phyloP scores from a whole-genome alignment of 129 eudicot genomes.

The Tagetes patula region DNA sequence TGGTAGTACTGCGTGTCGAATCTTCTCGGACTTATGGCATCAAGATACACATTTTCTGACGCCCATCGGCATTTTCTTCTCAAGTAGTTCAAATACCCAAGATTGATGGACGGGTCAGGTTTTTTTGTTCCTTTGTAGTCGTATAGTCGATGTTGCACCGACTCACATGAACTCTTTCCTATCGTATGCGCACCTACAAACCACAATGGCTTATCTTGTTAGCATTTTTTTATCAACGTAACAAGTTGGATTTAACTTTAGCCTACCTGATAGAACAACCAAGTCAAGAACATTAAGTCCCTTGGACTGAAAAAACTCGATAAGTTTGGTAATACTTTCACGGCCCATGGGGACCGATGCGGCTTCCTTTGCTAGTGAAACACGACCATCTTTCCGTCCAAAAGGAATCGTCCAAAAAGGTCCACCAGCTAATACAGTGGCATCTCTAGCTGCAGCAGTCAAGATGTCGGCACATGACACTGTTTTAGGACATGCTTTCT shows the following conservation, averaged over 20 bases:
- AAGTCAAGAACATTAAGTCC: conserved; percentile 70
- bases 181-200: conserved; percentile 79
- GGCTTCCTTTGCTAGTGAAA: conserved; percentile 66
- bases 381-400: conserved; percentile 76
- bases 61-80: conserved; percentile 78
- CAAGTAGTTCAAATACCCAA: conserved; percentile 60
- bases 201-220: not conserved
- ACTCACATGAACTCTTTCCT: conserved; percentile 72
- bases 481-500: conserved; percentile 66
- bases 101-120: conserved; percentile 66
- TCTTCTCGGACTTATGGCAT: conserved; percentile 48
- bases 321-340: conserved; percentile 59
- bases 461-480: conserved; percentile 91
- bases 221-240: not conserved
- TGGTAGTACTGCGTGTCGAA: conserved; percentile 65
- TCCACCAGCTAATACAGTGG: conserved; percentile 59
- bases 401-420: conserved; percentile 73
- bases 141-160: conserved; percentile 62
- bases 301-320: conserved; percentile 74
- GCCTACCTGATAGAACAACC: conserved; percentile 79
- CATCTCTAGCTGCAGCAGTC: conserved; percentile 70
- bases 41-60: conserved; percentile 65
- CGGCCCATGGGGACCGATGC: conserved; percentile 60
- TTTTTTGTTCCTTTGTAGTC: conserved; percentile 62
- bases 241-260: not conserved